Conservation (phyloP, 345 rosid species). For the Euphorbia tirucalli region DNA sequence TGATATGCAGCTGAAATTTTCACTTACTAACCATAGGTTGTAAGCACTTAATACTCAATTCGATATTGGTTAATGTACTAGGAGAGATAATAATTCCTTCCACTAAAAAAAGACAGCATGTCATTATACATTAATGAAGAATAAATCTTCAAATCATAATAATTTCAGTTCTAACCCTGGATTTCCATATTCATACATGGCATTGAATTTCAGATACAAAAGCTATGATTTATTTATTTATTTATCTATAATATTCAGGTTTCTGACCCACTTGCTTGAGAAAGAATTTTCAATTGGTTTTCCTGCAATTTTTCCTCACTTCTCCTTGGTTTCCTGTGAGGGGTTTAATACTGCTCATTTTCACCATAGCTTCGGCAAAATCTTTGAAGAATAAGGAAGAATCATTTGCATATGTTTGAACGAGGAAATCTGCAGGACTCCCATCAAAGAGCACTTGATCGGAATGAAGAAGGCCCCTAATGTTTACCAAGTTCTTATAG, state of each 20-base stretch:
- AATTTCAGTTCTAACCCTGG: background rate
- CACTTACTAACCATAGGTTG: background rate
- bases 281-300: background rate
- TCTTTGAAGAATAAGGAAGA: background rate
- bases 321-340: slow-evolving; percentile 17
- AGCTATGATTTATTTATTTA: background rate
- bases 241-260: too few relatives aligned
- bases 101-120: background rate
- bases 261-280: too few relatives aligned
- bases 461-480: slow-evolving; percentile 35
- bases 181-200: background rate
- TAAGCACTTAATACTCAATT: background rate
- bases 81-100: background rate
- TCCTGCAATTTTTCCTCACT: slow-evolving; percentile 20
- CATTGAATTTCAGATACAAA: background rate
- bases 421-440: slow-evolving; percentile 20
- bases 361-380: slow-evolving; percentile 16
- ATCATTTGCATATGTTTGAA: slow-evolving; percentile 15
- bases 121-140: background rate
- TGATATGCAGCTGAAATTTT: background rate
- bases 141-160: background rate
- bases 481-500: slow-evolving; percentile 15
- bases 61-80: background rate
- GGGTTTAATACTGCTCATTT: slow-evolving; percentile 17
- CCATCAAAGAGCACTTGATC: slow-evolving; percentile 34